These are phyloP conservation scores for Dicorynia guianensis DNA, from an alignment of 306 rosid species.

Conservation along the genomic window DNA sequence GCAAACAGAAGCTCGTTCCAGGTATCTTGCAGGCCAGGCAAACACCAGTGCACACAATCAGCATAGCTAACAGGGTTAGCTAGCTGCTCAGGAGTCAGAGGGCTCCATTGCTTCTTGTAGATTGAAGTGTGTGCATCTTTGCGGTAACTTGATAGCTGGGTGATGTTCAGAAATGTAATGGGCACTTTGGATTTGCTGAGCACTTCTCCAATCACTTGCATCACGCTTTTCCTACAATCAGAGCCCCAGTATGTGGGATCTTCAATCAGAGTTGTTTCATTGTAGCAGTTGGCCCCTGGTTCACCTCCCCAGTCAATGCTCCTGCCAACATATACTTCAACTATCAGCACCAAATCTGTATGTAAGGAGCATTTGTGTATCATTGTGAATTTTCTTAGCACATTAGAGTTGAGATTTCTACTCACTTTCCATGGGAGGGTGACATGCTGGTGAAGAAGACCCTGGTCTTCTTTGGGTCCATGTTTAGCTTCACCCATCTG, in stretches of 20 bases:
- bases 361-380: neutral
- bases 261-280: slow-evolving; percentile 73
- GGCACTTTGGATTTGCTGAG: slow-evolving; percentile 68
- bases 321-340: slow-evolving; percentile 50
- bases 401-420: too few relatives aligned
- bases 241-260: slow-evolving; percentile 84
- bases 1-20: slow-evolving; percentile 97
- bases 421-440: slow-evolving; percentile 87
- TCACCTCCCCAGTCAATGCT: slow-evolving; percentile 90
- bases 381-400: too few relatives aligned
- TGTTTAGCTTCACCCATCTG: slow-evolving; percentile 87
- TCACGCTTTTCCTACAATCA: slow-evolving; percentile 71
- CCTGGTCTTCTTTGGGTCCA: slow-evolving; percentile 85
- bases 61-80: slow-evolving; percentile 92
- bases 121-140: slow-evolving; percentile 93
- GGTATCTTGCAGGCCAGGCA: slow-evolving; percentile 98
- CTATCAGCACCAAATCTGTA: neutral
- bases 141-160: slow-evolving; percentile 82
- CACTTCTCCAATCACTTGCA: slow-evolving; percentile 84
- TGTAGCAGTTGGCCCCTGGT: slow-evolving; percentile 74
- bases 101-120: slow-evolving; percentile 93
- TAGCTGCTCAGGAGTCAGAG: slow-evolving; percentile 74
- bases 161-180: slow-evolving; percentile 84
- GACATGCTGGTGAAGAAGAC: slow-evolving; percentile 99
- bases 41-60: slow-evolving; percentile 95